Conservation (phyloP, 768 basidiomycete species). For the Termitomyces sp. region DNA sequence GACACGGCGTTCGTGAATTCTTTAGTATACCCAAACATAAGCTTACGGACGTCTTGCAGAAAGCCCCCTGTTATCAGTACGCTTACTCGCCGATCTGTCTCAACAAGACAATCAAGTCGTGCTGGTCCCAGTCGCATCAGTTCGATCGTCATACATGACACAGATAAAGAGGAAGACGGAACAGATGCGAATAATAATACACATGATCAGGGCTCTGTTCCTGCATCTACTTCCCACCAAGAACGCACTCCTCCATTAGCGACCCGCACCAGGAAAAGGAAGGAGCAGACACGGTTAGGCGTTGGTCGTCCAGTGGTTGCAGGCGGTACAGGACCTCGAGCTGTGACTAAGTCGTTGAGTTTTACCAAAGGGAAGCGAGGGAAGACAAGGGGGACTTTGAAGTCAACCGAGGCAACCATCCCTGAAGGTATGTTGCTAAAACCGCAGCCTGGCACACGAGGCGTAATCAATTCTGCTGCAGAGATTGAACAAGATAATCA, state of each 20-base stretch:
- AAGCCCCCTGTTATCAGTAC: constrained; percentile 19
- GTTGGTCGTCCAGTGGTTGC: constrained; percentile 66
- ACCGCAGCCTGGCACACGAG: background rate
- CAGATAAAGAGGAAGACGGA: constrained; percentile 40
- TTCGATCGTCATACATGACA: constrained; percentile 47
- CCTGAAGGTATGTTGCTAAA: constrained; percentile 39
- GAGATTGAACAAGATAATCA: constrained; percentile 16
- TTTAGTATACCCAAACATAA: constrained; percentile 4
- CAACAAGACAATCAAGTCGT: constrained; percentile 33
- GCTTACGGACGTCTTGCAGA: background rate
- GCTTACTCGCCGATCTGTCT: constrained; percentile 28
- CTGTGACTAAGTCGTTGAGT: constrained; percentile 57
- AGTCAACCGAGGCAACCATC: constrained; percentile 55
- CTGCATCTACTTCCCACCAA: constrained; percentile 18
- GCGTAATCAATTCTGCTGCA: background rate
- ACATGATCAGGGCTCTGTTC: constrained; percentile 13
- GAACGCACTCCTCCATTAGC: constrained; percentile 23
- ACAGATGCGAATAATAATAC: constrained; percentile 13
- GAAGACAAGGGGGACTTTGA: constrained; percentile 47
- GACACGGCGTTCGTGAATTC: constrained; percentile 44
- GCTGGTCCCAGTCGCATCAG: constrained; percentile 37
- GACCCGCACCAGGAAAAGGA: constrained; percentile 63
- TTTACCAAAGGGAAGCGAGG: constrained; percentile 45
- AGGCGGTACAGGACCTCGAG: constrained; percentile 65
- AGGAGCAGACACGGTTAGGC: constrained; percentile 68